phyloP scores from a whole-genome alignment of 2,329 filamentous ascomycete genomes.

The Fusarium acutatum region DNA sequence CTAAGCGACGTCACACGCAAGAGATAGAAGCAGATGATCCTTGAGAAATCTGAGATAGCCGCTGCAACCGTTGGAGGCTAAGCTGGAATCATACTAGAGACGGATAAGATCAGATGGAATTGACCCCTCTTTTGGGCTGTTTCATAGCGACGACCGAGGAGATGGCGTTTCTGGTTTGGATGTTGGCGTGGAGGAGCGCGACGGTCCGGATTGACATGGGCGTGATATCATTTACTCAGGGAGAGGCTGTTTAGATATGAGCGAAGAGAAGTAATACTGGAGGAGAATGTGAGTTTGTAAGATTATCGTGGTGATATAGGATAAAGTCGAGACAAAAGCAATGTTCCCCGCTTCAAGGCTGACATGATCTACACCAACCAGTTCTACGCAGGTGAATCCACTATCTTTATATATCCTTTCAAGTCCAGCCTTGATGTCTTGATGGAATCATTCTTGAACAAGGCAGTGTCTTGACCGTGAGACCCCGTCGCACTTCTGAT shows the following conservation, averaged over 20 bases:
- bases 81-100: background rate
- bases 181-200: background rate
- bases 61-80: background rate
- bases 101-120: background rate
- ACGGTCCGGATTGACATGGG: background rate
- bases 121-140: background rate
- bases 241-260: background rate
- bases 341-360: background rate
- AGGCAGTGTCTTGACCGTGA: background rate
- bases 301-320: background rate
- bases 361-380: background rate
- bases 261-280: background rate
- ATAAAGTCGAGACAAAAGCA: background rate
- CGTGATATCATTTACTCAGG: background rate
- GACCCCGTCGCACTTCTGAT: background rate
- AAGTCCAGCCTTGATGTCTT: background rate
- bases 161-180: background rate
- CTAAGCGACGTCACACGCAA: background rate
- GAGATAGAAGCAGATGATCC: background rate
- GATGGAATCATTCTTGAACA: background rate
- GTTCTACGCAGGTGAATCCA: background rate
- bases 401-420: accelerated
- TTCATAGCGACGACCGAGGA: background rate
- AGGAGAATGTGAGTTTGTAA: background rate
- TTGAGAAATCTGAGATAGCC: background rate